These are phyloP conservation scores for Aphanomyces cochlioides DNA, from an alignment of 352 stramenopile species.

Conservation along the genomic window DNA sequence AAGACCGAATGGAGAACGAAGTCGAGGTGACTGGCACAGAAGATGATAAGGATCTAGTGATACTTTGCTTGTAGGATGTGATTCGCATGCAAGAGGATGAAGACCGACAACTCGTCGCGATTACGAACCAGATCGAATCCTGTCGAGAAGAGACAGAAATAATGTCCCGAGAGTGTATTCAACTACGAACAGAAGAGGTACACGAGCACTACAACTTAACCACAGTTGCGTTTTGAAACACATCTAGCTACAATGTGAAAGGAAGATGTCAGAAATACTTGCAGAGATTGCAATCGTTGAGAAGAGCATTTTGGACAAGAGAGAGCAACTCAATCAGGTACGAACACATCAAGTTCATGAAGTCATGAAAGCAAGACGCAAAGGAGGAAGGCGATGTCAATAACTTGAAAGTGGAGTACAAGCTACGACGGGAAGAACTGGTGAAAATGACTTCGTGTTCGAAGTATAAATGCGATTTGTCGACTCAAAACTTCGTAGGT, in stretches of 20 bases:
- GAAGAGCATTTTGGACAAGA: no score
- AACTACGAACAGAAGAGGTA: constrained; percentile 1
- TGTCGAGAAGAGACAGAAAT: not conserved
- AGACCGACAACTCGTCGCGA: not conserved
- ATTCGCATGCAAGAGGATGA: not conserved
- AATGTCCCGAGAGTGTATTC: not conserved
- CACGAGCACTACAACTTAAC: not conserved
- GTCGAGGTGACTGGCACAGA: not conserved
- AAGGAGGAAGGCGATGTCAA: not conserved
- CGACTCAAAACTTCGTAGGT: no score
- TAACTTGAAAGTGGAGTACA: not conserved
- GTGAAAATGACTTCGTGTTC: no score
- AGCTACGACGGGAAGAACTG: no score
- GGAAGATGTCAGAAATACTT: not conserved
- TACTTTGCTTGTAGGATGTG: not conserved
- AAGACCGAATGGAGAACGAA: not conserved
- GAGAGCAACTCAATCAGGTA: no score
- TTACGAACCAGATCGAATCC: not conserved
- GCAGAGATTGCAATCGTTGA: not conserved
- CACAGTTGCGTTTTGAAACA: no score
- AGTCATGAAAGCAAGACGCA: no score
- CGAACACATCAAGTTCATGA: no score
- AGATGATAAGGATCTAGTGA: not conserved
- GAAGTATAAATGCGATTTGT: no score
- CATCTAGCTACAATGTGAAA: not conserved